phyloP scores from a whole-genome alignment of 768 basidiomycete genomes.

The Suillus subluteus region DNA sequence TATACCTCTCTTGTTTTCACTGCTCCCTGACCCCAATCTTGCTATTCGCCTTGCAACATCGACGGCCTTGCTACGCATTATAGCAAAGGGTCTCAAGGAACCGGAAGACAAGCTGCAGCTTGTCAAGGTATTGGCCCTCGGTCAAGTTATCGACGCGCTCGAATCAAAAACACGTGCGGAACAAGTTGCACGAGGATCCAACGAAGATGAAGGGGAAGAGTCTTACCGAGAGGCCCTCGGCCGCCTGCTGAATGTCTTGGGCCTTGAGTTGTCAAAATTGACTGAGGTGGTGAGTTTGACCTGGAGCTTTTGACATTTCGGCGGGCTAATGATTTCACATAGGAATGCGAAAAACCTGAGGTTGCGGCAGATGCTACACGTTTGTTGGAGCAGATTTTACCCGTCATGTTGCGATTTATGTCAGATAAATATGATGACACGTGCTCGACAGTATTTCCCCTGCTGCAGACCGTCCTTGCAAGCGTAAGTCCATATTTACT shows the following conservation, averaged over 20 bases:
- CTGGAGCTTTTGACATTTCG: constrained; percentile 2
- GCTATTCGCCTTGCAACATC: constrained; percentile 85
- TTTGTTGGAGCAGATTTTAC: constrained; percentile 69
- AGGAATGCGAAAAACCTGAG: constrained; percentile 66
- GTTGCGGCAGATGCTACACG: constrained; percentile 65
- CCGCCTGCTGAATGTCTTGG: constrained; percentile 78
- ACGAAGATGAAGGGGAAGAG: constrained; percentile 86
- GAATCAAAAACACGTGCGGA: constrained; percentile 75
- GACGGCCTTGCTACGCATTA: constrained; percentile 77
- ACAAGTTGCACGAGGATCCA: constrained; percentile 64
- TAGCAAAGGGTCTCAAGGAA: constrained; percentile 94
- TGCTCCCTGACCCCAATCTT: constrained; percentile 77
- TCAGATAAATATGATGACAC: constrained; percentile 92
- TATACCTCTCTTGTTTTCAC: constrained; percentile 79
- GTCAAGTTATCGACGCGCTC: constrained; percentile 78
- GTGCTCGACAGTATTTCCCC: constrained; percentile 79
- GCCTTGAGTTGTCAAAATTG: constrained; percentile 82
- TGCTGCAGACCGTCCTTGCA: constrained; percentile 74
- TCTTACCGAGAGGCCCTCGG: constrained; percentile 89
- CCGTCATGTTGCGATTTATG: constrained; percentile 86
- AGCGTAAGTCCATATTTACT: constrained; percentile 51
- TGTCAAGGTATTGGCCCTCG: constrained; percentile 85
- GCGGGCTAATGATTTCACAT: constrained; percentile 13
- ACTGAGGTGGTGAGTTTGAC: constrained; percentile 57
- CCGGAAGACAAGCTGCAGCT: constrained; percentile 87